Base-by-base conservation (phyloP, 1,284 basidiomycete species). In the Apiotrichum sp. region DNA sequence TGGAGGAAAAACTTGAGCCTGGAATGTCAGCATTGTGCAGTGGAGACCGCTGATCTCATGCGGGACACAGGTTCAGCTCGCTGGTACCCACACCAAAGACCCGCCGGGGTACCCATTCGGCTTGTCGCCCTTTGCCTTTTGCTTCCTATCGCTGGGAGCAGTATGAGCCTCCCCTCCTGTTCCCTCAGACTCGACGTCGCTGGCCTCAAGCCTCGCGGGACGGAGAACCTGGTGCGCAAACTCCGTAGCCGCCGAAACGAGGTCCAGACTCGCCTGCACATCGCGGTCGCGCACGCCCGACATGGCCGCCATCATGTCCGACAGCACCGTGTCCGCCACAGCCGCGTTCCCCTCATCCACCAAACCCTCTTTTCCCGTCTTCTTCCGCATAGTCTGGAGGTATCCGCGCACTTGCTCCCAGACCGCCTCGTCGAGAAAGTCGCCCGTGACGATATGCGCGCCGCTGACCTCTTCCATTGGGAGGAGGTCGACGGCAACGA, bases 401-500 rank as follows among this genome's bases (percentile, higher is more conserved):
- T 49, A 10, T 4, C 42, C 34, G n/a, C 52, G 35, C 11, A 92
- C 78, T 34, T 77, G 66, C 5, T 58, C 61, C 41, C 80, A 79
- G 0, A 87, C 83, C 31, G 79, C 70, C 0, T 80, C 76, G 0
- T 80, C 77, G n/a, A 92, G 80, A 63, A 93, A 92, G 72, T 93
- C 84, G 55, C 83, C 84, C 66, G 85, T 81, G 22, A 93, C 68
- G 16, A 82, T 78, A 34, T 83, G 77, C 22, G 89, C 88, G 4
- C 87, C 87, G 0, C 77, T 77, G 31, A 91, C 84, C 7, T 83
- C 83, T 1, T 73, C 68, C 65, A 92, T 87, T 2, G 78, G 80
- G 10, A 89, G 77, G 22, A 89, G 74, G 73, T 92, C 89, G 40
- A 91, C 81, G 0, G 87, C 86, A 47, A 89, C 78, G 55, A 91